Evolutionary conservation across 164 flowering plant genomes (phyloP), one percentile per base, ranked within the genome.

Genomic region (Akebia trifoliata): DNA sequence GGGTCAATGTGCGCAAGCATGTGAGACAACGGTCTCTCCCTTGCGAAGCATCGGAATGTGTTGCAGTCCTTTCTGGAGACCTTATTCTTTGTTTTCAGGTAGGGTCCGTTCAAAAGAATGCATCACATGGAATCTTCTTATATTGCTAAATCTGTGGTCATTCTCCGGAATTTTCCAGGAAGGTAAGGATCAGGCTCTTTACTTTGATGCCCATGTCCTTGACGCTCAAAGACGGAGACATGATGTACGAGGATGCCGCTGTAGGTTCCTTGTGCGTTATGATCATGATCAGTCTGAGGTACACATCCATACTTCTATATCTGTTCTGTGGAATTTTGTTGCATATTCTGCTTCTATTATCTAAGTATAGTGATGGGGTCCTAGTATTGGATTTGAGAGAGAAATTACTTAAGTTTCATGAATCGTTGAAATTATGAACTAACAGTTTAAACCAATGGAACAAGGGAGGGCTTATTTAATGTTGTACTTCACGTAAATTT

Each of bases 171-270:
- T 17, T 38, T 58, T 58, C 71, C 76, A 93, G 99, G 99, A 90
- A 81, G 99, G 99, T 50, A 86, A 87, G 74, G 97, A 93, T 63
- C 99, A 93, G 72, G 99, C 99, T 68, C 90, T 93, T 60, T 93
- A 93, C 75, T 93, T 77, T 75, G 97, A 93, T 70, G 97, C 99
- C 25, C 97, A 86, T 75, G 96, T 93, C 37, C 85, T 93, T 61
- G 97, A 93, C 77, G 87, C 97, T 10, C 96, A 93, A 74, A 73
- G 99, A 62, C 69, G 99, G 65, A 82, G 96, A 60, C 97, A 93
- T 72, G 99, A 93, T 78, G 84, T 82, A 8, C 82, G 99, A 69
- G 99, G 99, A 62, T 93, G 99, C 58, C 96, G 99, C 34, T 93
- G 99, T 73, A 77, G 99, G 76, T 90, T 93, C 63, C 76, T 90